Percentiles rank a stretch among this genome's conserved stretches.
These are phyloP conservation scores for Venturia effusa DNA, from an alignment of 2,329 filamentous ascomycete genomes.

Conservation along the genomic window DNA sequence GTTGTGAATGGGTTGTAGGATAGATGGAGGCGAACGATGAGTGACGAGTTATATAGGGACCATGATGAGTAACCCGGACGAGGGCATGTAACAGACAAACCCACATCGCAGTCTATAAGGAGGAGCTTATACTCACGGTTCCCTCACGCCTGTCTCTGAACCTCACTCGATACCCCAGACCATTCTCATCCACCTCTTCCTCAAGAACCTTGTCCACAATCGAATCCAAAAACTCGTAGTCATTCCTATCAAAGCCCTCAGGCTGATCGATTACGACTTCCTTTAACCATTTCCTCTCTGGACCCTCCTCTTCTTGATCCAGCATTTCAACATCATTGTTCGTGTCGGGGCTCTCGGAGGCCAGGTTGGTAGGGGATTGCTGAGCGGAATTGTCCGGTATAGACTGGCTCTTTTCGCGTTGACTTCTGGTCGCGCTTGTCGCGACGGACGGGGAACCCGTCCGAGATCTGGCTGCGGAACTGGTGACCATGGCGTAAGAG, in stretches of 20 bases:
- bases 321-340: background rate
- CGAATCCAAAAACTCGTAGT: constrained; percentile 24
- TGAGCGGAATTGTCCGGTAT: background rate
- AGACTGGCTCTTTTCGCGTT: background rate
- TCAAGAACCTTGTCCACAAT: constrained; percentile 30
- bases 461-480: background rate
- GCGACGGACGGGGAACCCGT: background rate
- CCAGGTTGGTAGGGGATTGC: background rate
- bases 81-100: background rate
- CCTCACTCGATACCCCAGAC: constrained; percentile 30
- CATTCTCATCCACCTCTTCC: constrained; percentile 23
- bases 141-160: constrained; percentile 29
- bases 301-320: background rate
- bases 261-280: constrained; percentile 19
- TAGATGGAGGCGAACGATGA: background rate
- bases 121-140: constrained; percentile 26
- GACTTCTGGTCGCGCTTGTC: background rate
- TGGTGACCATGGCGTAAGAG: background rate
- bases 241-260: constrained; percentile 19
- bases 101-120: background rate
- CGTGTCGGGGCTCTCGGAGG: background rate
- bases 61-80: background rate
- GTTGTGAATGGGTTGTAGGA: background rate
- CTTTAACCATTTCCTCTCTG: constrained; percentile 7
- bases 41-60: background rate